Evolutionary conservation across 768 basidiomycete species (phyloP), one percentile per base, ranked within the genome.

Genomic region (Macrolepiota dolichaula): DNA sequence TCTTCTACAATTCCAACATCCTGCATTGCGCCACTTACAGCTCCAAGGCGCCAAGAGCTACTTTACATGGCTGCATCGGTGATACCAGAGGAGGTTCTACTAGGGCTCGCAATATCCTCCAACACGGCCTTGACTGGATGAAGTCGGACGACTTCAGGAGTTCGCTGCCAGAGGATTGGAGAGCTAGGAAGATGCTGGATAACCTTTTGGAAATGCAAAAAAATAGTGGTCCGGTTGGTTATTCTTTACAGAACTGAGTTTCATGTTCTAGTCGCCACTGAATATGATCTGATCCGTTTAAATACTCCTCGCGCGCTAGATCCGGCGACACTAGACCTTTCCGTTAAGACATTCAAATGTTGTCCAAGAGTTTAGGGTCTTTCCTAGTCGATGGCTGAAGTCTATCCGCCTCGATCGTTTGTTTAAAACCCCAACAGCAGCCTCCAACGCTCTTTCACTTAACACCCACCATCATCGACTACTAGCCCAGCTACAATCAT

Each of bases 1-100:
- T 89, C 24, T 92, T 92, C 71, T 92, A 92, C 70, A 89, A 90
- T 68, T 85, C 81, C 64, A 92, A 92, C 68, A 86, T 92, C 60
- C 75, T 92, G 10, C 91, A 92, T 65, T 88, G 88, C 58, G 89
- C 85, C 4, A 77, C 79, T 5, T 92, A 92, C 69, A 78, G 77
- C 61, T 74, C 79, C 0, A 69, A 69, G 19, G 68, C 70, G 22
- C 74, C 71, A 36, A 79, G 91, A 2, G 83, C 85, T 29, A 92
- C 91, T 2, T 77, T 93, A 5, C 91, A 92, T 64, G 90, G 81
- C 0, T 82, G 77, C 50, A 84, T 89, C 70, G 88, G 89, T 2
- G 82, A 86, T 61, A 74, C 77, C 3, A 79, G 81, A 7, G 87
- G 87, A 0, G 88, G 91, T 0, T 75, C 81, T 2, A 70, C 74